These are phyloP conservation scores for Bodo saltans DNA, from an alignment of 78 protist genomes.

Conservation along the genomic window DNA sequence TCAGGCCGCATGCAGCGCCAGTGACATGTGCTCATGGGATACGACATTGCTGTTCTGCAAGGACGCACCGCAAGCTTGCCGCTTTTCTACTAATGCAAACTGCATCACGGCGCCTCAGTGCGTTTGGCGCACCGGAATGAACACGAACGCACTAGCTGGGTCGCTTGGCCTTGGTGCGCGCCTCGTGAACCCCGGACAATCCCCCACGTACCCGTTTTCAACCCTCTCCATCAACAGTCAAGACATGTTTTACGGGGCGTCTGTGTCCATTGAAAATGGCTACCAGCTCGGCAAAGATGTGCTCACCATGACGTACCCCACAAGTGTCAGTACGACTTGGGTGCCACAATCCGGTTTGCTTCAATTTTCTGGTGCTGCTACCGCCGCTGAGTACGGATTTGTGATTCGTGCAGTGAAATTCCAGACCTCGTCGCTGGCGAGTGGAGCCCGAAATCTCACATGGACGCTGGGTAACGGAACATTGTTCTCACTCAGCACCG, in stretches of 20 bases:
- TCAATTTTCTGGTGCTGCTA: neutral
- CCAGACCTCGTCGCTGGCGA: neutral
- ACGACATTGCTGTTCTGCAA: neutral
- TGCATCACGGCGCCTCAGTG: neutral
- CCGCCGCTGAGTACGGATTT: neutral
- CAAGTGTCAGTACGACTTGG: neutral
- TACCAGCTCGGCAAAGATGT: neutral
- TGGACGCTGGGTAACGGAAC: neutral
- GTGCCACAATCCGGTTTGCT: neutral
- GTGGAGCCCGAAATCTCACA: neutral
- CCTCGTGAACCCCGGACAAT: neutral
- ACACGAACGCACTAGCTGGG: neutral
- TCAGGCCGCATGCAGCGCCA: neutral
- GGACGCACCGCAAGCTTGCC: neutral
- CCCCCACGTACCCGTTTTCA: neutral
- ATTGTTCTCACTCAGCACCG: neutral
- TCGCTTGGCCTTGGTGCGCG: neutral
- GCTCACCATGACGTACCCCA: neutral
- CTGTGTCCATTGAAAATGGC: neutral
- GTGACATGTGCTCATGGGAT: conserved; percentile 2
- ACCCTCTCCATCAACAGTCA: neutral
- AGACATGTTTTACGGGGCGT: neutral
- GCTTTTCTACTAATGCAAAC: neutral
- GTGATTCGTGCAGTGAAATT: neutral
- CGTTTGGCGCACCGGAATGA: neutral